Evolutionary conservation across 306 rosid genomes (phyloP).

Genomic region (Cucurbita maxima): DNA sequence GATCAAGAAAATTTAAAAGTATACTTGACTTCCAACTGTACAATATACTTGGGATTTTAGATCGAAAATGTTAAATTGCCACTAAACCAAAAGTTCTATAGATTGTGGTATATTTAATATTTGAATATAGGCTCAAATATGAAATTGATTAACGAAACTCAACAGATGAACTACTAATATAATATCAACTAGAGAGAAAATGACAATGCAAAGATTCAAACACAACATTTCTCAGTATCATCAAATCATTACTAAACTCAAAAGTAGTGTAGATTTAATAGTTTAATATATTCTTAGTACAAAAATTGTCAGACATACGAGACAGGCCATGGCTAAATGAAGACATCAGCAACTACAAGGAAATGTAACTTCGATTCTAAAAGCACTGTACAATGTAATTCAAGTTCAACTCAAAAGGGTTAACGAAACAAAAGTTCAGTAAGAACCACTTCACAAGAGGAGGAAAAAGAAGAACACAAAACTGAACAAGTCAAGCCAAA

Average conservation of each 20-base stretch:
- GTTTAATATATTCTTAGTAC: neutral
- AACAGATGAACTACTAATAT: neutral
- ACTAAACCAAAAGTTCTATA: neutral
- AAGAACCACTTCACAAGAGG: neutral
- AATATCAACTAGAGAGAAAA: neutral
- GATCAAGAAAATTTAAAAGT: neutral
- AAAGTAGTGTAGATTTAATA: neutral
- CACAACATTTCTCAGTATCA: neutral
- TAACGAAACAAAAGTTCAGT: neutral
- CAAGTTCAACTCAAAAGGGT: neutral
- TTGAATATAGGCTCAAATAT: neutral
- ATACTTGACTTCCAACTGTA: neutral
- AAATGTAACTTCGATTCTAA: neutral
- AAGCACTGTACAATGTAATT: neutral
- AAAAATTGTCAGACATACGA: neutral
- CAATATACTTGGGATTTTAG: neutral
- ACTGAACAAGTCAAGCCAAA: neutral
- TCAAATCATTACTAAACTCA: neutral
- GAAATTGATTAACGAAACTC: neutral
- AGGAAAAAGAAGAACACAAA: neutral
- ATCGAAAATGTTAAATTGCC: neutral
- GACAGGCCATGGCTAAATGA: neutral
- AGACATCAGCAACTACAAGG: neutral
- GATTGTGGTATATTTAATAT: neutral
- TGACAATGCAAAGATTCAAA: neutral